Percentiles rank a stretch among this genome's conserved stretches.
phyloP scores from a whole-genome alignment of 306 rosid genomes.

The Myrica gale region DNA sequence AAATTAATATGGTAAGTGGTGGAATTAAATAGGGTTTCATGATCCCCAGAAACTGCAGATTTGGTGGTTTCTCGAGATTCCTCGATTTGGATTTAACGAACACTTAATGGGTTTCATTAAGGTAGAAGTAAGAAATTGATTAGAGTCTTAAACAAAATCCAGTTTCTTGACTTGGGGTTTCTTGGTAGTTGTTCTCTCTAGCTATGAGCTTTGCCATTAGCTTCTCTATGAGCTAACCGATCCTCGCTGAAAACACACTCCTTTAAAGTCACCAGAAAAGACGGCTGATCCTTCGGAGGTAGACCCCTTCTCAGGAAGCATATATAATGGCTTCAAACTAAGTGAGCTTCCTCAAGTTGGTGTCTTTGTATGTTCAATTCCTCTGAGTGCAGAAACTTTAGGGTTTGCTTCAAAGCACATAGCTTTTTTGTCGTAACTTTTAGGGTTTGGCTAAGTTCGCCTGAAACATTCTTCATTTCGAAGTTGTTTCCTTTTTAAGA shows the following conservation, averaged over 20 bases:
- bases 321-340: conserved; percentile 67
- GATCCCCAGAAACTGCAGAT: conserved; percentile 49
- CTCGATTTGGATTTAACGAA: conserved; percentile 43
- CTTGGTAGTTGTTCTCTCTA: conserved; percentile 44
- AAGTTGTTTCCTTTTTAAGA: conserved; percentile 3
- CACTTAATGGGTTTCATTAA: conserved; percentile 5
- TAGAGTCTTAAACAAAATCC: conserved; percentile 10
- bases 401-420: conserved; percentile 31
- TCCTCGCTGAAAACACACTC: conserved; percentile 53
- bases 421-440: background rate
- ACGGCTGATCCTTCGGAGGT: conserved; percentile 95
- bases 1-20: conserved; percentile 40
- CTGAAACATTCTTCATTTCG: background rate
- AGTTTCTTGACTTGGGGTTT: conserved; percentile 48
- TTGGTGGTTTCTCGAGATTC: conserved; percentile 61
- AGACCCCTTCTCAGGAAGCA: conserved; percentile 77
- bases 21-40: conserved; percentile 30
- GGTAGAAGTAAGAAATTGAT: conserved; percentile 22
- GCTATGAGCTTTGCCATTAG: conserved; percentile 38
- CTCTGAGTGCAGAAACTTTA: conserved; percentile 21
- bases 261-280: conserved; percentile 76
- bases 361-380: conserved; percentile 23
- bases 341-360: conserved; percentile 39
- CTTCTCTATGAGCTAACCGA: conserved; percentile 30
- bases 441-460: background rate